Base-by-base conservation (phyloP, 2,329 filamentous ascomycete species). In the Talaromyces pinophilus region DNA sequence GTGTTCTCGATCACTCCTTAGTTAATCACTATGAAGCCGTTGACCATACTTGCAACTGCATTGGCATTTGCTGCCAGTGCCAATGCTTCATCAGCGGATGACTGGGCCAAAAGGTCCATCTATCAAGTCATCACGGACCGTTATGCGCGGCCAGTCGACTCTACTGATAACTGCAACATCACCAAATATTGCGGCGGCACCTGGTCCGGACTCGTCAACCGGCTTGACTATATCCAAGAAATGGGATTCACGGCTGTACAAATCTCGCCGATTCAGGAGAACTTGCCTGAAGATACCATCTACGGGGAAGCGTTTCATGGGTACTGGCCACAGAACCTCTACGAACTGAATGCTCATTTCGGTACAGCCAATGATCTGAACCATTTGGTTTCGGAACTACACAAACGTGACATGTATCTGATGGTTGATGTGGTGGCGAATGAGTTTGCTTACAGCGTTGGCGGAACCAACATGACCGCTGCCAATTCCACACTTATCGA, bases 361-460 rank as follows among this genome's bases (percentile, higher is more conserved):
- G 82, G 82, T 13, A 77, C 76, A 33, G 75, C 74, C 38, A 72
- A 73, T 19, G 81, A 83, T 69, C 71, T 84, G 59, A 77, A 79
- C 63, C 77, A 75, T 48, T 70, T 84, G 7, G 78, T 78, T 33
- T 74, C 70, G 35, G 76, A 79, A 33, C 73, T 82, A 28, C 82
- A 83, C 72, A 69, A 64, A 17, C 75, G 69, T 73, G 79, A 75
- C 67, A 83, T 79, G 80, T 82, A 80, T 65, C 67, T 84, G 22
- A 83, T 83, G 81, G 77, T 82, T 10, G 82, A 84, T 68, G 76
- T 83, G 2, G 81, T 83, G 4, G 78, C 79, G 15, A 83, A 84
- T 70, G 79, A 84, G 50, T 73, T 78, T 69, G 76, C 66, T 1
- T 67, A 67, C 15, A 62, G 63, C 59, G 67, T 70, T 40, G 63